Conservation (phyloP, 805 yeast genomes). For the Wickerhamomyces alni region DNA sequence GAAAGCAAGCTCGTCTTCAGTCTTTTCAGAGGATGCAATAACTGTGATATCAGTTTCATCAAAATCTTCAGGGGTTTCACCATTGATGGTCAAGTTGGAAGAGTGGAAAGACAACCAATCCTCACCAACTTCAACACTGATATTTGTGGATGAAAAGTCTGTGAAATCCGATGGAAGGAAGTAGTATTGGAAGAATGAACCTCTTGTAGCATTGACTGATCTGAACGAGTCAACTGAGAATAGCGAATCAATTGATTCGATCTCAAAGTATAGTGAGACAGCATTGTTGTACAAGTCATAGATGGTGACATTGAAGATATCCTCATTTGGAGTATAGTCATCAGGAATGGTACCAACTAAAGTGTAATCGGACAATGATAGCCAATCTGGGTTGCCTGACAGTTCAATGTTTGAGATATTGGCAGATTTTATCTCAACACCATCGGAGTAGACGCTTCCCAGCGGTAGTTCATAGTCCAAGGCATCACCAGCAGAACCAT, state of each 20-base stretch:
- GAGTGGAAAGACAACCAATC: slow-evolving; percentile 64
- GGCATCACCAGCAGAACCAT: slow-evolving; percentile 58
- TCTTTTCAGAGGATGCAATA: slow-evolving; percentile 30
- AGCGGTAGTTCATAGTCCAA: slow-evolving; percentile 59
- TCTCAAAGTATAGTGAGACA: slow-evolving; percentile 50
- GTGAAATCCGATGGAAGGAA: slow-evolving; percentile 53
- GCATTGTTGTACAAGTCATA: slow-evolving; percentile 55
- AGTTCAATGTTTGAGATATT: slow-evolving; percentile 52
- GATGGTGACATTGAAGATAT: slow-evolving; percentile 47
- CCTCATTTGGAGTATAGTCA: slow-evolving; percentile 29
- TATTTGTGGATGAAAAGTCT: slow-evolving; percentile 41
- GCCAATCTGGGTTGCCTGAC: slow-evolving; percentile 55
- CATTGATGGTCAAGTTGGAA: slow-evolving; percentile 60
- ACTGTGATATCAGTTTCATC: slow-evolving; percentile 34
- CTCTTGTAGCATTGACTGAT: slow-evolving; percentile 63
- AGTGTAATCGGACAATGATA: slow-evolving; percentile 36
- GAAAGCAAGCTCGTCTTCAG: slow-evolving; percentile 38
- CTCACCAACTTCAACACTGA: slow-evolving; percentile 37
- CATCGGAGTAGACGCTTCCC: slow-evolving; percentile 59
- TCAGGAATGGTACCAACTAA: slow-evolving; percentile 55
- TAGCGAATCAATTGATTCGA: slow-evolving; percentile 46
- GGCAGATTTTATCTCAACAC: slow-evolving; percentile 34
- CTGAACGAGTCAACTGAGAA: slow-evolving; percentile 50
- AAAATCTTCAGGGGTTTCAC: slow-evolving; percentile 54
- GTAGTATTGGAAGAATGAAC: slow-evolving; percentile 50